Evolutionary conservation across 768 basidiomycete species (phyloP).

Genomic region (Boletellus ananas): DNA sequence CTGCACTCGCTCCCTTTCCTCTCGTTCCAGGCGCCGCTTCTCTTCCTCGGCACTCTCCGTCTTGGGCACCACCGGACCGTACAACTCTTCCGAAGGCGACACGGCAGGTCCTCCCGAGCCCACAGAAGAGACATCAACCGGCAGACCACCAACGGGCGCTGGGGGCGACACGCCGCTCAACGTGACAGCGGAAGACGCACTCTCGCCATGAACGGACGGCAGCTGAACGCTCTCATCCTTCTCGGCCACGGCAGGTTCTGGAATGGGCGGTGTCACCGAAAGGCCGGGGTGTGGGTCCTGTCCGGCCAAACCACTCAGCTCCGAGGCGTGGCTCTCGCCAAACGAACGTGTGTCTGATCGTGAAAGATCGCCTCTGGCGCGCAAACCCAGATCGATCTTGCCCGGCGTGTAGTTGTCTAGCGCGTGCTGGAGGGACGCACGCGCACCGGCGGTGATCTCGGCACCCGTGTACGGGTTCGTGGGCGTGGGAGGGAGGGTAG

Average conservation of each 20-base stretch:
- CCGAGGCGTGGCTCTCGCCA: slow-evolving; percentile 77
- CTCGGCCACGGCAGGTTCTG: slow-evolving; percentile 10
- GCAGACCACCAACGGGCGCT: too few species aligned
- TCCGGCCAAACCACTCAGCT: slow-evolving; percentile 54
- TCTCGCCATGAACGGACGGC: slow-evolving; percentile 12
- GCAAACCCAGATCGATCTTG: slow-evolving; percentile 48
- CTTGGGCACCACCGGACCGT: slow-evolving; percentile 23
- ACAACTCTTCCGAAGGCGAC: slow-evolving; percentile 30
- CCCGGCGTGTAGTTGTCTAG: slow-evolving; percentile 77
- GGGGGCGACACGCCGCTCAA: too few species aligned
- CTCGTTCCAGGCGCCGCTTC: slow-evolving; percentile 56
- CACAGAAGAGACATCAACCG: slow-evolving; percentile 31
- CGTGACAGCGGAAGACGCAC: slow-evolving; percentile 37
- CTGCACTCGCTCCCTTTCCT: slow-evolving; percentile 48
- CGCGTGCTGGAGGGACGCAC: slow-evolving; percentile 73
- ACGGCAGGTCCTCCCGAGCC: slow-evolving; percentile 43
- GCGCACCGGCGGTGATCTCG: slow-evolving; percentile 60
- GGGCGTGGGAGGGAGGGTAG: slow-evolving; percentile 59
- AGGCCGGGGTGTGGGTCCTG: slow-evolving; percentile 32
- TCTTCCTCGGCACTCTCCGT: slow-evolving; percentile 61
- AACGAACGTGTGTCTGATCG: slow-evolving; percentile 78
- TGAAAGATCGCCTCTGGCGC: slow-evolving; percentile 49
- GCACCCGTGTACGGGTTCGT: slow-evolving; percentile 57
- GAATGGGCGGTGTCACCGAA: slow-evolving; percentile 43
- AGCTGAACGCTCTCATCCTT: slow-evolving; percentile 8